These are phyloP conservation scores for Ceratocystis eucalypticola DNA, from an alignment of 2,329 filamentous ascomycete genomes.

Conservation along the genomic window DNA sequence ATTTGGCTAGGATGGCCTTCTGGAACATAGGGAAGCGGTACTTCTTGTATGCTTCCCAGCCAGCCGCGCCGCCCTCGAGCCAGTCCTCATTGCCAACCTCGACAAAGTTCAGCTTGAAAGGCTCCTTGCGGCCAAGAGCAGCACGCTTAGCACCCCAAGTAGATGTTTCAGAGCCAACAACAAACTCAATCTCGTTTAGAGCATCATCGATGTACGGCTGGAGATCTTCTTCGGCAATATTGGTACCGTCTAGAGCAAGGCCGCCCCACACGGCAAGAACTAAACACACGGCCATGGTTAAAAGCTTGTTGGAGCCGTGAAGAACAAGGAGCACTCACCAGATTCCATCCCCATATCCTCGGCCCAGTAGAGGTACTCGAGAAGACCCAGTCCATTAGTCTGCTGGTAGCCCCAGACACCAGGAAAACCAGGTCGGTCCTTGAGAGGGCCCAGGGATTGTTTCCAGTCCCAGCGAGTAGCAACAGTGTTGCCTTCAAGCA, in stretches of 20 bases:
- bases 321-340: slow-evolving; percentile 25
- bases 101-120: slow-evolving; percentile 47
- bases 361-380: slow-evolving; percentile 49
- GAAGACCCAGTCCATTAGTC: slow-evolving; percentile 46
- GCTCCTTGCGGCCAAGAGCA: slow-evolving; percentile 45
- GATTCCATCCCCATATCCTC: slow-evolving; percentile 45
- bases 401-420: slow-evolving; percentile 48
- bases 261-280: slow-evolving; percentile 47
- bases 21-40: slow-evolving; percentile 47
- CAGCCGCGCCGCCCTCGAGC: slow-evolving; percentile 36
- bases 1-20: slow-evolving; percentile 41
- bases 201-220: slow-evolving; percentile 45
- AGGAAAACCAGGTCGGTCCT: slow-evolving; percentile 40
- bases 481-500: slow-evolving; percentile 38
- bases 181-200: slow-evolving; percentile 50
- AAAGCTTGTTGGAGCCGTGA: background rate
- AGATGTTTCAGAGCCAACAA: slow-evolving; percentile 39
- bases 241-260: slow-evolving; percentile 39
- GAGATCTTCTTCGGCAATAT: slow-evolving; percentile 38
- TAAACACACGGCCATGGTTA: slow-evolving; percentile 18
- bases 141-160: slow-evolving; percentile 46
- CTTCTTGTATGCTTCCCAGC: slow-evolving; percentile 37
- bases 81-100: slow-evolving; percentile 58
- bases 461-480: slow-evolving; percentile 39
- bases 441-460: slow-evolving; percentile 40